These are phyloP conservation scores for Tillandsia leiboldiana DNA, from an alignment of 176 grass and related monocot genomes.

Conservation along the genomic window DNA sequence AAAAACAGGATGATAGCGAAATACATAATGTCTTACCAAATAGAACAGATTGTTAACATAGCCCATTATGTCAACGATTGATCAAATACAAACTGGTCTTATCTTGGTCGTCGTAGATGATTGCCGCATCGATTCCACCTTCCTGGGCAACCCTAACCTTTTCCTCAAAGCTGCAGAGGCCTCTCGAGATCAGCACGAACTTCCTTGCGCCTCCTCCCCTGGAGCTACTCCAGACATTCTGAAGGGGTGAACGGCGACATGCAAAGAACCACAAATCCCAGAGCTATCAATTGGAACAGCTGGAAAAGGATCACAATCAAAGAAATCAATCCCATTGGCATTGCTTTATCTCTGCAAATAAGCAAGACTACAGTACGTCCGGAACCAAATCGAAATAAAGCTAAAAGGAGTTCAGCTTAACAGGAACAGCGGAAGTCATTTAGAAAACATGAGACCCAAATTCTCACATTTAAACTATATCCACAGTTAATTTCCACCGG, in stretches of 20 bases:
- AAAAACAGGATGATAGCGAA: too few species aligned
- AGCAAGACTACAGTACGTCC: too few species aligned
- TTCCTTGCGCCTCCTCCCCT: slow-evolving; percentile 2
- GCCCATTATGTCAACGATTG: too few species aligned
- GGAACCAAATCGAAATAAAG: too few species aligned
- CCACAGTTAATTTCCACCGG: too few species aligned
- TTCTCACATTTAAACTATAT: too few species aligned
- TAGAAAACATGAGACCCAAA: too few species aligned
- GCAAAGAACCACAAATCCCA: slow-evolving; percentile 66
- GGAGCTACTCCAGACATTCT: slow-evolving; percentile 3
- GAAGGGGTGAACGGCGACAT: slow-evolving; percentile 36
- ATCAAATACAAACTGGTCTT: slow-evolving; percentile 70
- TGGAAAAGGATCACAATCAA: slow-evolving; percentile 3
- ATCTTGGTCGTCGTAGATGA: slow-evolving; percentile 72
- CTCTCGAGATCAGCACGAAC: slow-evolving; percentile 61
- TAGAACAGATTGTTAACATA: too few species aligned
- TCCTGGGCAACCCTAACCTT: slow-evolving; percentile 60
- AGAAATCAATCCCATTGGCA: background rate
- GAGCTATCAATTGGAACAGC: slow-evolving; percentile 41
- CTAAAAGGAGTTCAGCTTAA: too few species aligned
- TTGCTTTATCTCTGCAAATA: too few species aligned
- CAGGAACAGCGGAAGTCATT: too few species aligned
- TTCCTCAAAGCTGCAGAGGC: slow-evolving; percentile 65
- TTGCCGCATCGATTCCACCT: slow-evolving; percentile 46
- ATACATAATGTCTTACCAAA: too few species aligned